phyloP scores from a whole-genome alignment of 129 eudicot genomes.

The Flaveria brownii region DNA sequence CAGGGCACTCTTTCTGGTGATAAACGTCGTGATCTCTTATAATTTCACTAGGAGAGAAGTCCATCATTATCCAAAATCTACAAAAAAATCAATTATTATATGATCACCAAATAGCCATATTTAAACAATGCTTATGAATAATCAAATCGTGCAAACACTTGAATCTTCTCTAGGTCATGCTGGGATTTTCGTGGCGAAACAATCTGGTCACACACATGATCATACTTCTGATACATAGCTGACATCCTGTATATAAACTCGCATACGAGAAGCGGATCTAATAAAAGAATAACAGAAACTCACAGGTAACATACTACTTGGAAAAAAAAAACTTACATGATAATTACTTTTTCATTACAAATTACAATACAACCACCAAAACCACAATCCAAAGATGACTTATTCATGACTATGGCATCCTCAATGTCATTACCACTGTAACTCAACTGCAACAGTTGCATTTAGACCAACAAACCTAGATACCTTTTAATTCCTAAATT shows the following conservation, averaged over 20 bases:
- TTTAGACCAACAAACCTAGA: conserved; percentile 53
- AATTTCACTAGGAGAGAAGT: conserved; percentile 81
- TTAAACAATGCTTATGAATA: not conserved
- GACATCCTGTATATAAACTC: conserved; percentile 41
- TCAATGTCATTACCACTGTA: conserved; percentile 97
- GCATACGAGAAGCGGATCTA: conserved; percentile 4
- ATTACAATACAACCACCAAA: conserved; percentile 97
- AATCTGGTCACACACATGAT: conserved; percentile 53
- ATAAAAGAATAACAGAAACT: not conserved
- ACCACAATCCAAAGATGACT: conserved; percentile 96
- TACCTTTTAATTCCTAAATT: too few species aligned
- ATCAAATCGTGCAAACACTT: conserved; percentile 43
- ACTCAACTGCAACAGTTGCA: conserved; percentile 98
- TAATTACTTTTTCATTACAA: conserved; percentile 83
- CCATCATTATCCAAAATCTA: conserved; percentile 97
- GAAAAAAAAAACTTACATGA: not conserved
- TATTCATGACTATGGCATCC: conserved; percentile 98
- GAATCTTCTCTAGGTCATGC: conserved; percentile 51
- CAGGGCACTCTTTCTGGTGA: conserved; percentile 63
- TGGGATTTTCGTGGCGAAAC: conserved; percentile 56
- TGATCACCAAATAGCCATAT: not conserved
- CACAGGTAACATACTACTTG: not conserved
- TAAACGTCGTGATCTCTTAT: conserved; percentile 70
- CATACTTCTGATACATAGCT: conserved; percentile 56
- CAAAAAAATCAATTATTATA: not conserved